A percentile compares a stretch with the other conserved stretches of the same genome.
phyloP scores from a whole-genome alignment of 768 basidiomycete species.

The Leccinum uliginosum region DNA sequence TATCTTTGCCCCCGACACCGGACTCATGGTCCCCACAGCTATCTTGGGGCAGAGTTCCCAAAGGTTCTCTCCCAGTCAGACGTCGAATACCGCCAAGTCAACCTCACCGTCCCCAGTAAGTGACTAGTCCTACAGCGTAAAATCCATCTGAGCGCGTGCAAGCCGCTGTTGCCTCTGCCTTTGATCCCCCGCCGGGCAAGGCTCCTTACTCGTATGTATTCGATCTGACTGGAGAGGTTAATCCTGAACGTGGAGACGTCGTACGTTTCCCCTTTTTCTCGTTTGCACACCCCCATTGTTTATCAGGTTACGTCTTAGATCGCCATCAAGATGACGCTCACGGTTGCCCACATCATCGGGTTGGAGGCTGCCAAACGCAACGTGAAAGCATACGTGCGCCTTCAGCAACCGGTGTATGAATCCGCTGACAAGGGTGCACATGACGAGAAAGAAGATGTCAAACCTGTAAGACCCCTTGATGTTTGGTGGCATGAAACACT shows the following conservation, averaged over 20 bases:
- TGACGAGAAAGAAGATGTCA: constrained; percentile 70
- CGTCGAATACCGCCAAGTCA: constrained; percentile 80
- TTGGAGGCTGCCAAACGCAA: constrained; percentile 75
- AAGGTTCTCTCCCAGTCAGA: constrained; percentile 59
- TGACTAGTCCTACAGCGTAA: constrained; percentile 4
- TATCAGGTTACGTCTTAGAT: constrained; percentile 44
- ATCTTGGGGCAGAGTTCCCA: constrained; percentile 73
- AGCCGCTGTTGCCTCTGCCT: constrained; percentile 67
- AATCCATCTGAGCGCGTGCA: constrained; percentile 12
- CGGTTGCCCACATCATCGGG: constrained; percentile 63
- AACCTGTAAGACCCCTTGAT: constrained; percentile 66
- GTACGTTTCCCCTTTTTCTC: constrained; percentile 35
- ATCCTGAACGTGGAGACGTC: constrained; percentile 69
- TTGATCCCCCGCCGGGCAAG: constrained; percentile 67
- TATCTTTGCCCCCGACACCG: constrained; percentile 13
- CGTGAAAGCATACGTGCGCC: constrained; percentile 73
- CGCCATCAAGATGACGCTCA: constrained; percentile 71
- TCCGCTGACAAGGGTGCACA: constrained; percentile 60
- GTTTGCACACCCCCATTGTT: background rate
- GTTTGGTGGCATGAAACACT: constrained; percentile 89
- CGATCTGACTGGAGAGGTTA: constrained; percentile 80
- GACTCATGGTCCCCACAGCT: constrained; percentile 40
- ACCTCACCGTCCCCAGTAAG: constrained; percentile 70
- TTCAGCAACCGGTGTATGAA: constrained; percentile 78
- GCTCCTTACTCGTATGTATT: constrained; percentile 77